phyloP scores from a whole-genome alignment of 2,329 filamentous ascomycete genomes.

The Fusarium fracticaudum region DNA sequence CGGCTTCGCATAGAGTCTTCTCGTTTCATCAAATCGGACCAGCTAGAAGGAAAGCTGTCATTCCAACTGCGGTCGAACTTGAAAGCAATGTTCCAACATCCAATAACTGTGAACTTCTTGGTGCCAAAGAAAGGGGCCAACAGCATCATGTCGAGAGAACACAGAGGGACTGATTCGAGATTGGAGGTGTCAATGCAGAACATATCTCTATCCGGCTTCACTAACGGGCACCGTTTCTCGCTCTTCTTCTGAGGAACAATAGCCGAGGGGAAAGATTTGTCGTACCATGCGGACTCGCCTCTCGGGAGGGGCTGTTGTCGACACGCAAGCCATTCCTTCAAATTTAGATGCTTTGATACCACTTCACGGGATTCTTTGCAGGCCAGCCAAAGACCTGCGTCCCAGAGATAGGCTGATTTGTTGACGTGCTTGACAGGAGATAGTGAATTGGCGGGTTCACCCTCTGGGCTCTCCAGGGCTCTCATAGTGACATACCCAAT shows the following conservation, averaged over 20 bases:
- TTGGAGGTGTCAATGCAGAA: not conserved
- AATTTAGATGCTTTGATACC: not conserved
- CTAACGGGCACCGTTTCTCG: not conserved
- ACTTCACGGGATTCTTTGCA: conserved; percentile 2
- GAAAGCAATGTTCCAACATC: not conserved
- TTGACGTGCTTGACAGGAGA: not conserved
- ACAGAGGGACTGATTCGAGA: not conserved
- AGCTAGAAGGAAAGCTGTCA: accelerated
- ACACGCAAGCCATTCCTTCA: not conserved
- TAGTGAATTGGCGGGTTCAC: no score
- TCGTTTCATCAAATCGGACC: accelerated
- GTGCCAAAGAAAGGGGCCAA: not conserved
- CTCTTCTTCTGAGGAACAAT: not conserved
- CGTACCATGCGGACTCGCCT: not conserved
- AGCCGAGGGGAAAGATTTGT: not conserved
- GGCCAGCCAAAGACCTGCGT: conserved; percentile 7
- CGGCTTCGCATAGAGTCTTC: not conserved
- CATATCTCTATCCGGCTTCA: not conserved
- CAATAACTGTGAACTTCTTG: not conserved
- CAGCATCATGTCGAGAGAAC: not conserved
- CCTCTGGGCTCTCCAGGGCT: not conserved
- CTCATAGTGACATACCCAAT: not conserved
- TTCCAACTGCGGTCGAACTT: not conserved
- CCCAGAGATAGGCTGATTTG: conserved; percentile 9
- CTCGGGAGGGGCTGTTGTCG: not conserved